Evolutionary conservation across 2,329 filamentous ascomycete species (phyloP).

Genomic region (Incumbomyces lentus): DNA sequence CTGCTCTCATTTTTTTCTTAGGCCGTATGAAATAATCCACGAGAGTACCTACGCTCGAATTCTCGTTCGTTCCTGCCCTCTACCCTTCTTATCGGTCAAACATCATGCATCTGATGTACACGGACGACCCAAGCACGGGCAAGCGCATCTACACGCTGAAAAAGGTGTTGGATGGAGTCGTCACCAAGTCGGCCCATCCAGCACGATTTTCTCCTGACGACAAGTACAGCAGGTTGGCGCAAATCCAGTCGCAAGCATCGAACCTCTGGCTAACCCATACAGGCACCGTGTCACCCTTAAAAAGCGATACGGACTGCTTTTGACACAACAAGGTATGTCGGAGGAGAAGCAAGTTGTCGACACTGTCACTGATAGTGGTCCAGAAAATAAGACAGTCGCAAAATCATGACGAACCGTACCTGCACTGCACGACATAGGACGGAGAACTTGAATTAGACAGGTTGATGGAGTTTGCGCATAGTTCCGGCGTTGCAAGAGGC

Average conservation of each 20-base stretch:
- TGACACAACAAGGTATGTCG: conserved; percentile 61
- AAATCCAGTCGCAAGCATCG: background rate
- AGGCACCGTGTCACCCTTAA: conserved; percentile 91
- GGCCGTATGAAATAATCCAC: background rate
- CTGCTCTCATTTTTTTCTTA: background rate
- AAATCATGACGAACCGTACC: conserved; percentile 5
- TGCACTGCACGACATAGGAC: no score
- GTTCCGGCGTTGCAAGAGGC: background rate
- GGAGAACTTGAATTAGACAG: no score
- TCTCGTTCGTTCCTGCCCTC: background rate
- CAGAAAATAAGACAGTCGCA: conserved; percentile 6
- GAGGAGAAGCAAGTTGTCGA: background rate
- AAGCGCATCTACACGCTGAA: conserved; percentile 92
- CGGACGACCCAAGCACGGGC: conserved; percentile 60
- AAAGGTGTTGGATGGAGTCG: conserved; percentile 52
- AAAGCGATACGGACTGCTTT: conserved; percentile 78
- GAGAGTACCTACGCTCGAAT: background rate
- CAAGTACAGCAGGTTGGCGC: conserved; percentile 70
- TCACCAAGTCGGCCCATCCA: conserved; percentile 93
- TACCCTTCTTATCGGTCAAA: background rate
- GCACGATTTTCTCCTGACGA: conserved; percentile 96
- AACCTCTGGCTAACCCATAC: conserved; percentile 6
- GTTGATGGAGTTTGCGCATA: no score
- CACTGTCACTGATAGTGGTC: conserved; percentile 12
- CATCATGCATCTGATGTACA: conserved; percentile 73